These are phyloP conservation scores for Phylloporus sp. DNA, from an alignment of 768 basidiomycete species.

Conservation along the genomic window DNA sequence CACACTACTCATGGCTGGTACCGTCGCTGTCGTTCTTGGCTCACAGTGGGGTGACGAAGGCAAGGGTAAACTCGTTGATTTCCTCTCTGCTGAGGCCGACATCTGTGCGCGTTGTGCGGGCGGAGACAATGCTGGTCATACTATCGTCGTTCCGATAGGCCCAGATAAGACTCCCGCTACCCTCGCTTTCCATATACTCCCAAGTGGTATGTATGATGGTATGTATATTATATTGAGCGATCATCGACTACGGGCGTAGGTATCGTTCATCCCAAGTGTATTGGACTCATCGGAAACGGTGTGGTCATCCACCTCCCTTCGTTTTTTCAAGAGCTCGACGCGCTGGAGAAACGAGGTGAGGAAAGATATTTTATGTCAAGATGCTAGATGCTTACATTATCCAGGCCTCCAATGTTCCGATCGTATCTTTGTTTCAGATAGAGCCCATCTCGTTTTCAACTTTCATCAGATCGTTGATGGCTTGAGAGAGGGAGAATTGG, in stretches of 20 bases:
- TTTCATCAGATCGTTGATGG: conserved; percentile 99
- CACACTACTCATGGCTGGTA: conserved; percentile 4
- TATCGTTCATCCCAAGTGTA: conserved; percentile 50
- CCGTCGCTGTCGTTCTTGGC: conserved; percentile 76
- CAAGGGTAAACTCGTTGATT: conserved; percentile 95
- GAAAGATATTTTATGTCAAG: not conserved
- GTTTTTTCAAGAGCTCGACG: conserved; percentile 91
- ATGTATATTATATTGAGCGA: not conserved
- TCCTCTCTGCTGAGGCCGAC: conserved; percentile 85
- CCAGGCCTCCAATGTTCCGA: conserved; percentile 81
- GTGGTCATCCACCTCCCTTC: conserved; percentile 97
- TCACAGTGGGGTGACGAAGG: conserved; percentile 94
- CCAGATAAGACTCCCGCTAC: conserved; percentile 71
- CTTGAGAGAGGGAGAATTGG: conserved; percentile 95
- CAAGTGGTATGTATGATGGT: conserved; percentile 59
- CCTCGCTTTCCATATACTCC: conserved; percentile 94
- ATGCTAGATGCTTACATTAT: conserved; percentile 5
- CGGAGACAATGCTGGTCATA: conserved; percentile 98
- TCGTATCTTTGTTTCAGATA: conserved; percentile 90
- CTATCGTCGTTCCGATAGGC: conserved; percentile 80
- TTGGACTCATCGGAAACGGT: conserved; percentile 86
- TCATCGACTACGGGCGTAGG: conserved; percentile 7
- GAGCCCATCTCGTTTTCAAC: conserved; percentile 96
- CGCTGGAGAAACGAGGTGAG: conserved; percentile 76
- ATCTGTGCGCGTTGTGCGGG: conserved; percentile 96